These are phyloP conservation scores for Beta vulgaris DNA, from an alignment of 148 eudicot species.

Conservation along the genomic window DNA sequence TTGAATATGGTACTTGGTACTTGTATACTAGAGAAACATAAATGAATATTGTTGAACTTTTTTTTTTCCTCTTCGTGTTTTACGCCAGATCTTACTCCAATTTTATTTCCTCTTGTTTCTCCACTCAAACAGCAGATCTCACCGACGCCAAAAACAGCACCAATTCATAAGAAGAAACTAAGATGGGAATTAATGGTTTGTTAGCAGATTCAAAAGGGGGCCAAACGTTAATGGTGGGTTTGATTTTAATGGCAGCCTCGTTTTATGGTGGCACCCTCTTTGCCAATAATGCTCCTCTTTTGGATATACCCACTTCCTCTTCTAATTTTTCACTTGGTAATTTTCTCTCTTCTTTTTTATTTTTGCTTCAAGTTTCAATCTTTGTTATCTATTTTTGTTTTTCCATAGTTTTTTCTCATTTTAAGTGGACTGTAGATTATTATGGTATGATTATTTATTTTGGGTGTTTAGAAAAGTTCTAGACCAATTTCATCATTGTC, in stretches of 20 bases:
- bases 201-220: constrained; percentile 54
- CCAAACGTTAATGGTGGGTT: constrained; percentile 44
- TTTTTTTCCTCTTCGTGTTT: not conserved
- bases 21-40: no score
- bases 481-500: no score
- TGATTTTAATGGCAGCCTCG: constrained; percentile 65
- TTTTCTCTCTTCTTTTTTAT: not conserved
- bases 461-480: no score
- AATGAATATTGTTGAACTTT: no score
- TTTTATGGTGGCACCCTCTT: constrained; percentile 82
- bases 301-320: constrained; percentile 33
- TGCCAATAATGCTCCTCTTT: constrained; percentile 34
- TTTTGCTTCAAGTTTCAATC: not conserved
- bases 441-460: no score
- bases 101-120: not conserved
- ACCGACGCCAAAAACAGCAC: not conserved
- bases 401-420: no score
- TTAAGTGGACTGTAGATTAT: no score
- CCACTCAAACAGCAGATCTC: not conserved
- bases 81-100: not conserved
- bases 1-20: no score
- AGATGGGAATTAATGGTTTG: constrained; percentile 21
- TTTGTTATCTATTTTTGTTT: no score
- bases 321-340: constrained; percentile 40
- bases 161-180: constrained; percentile 25